Conservation (phyloP, 164 flowering plant genomes). For the Buxus sempervirens region DNA sequence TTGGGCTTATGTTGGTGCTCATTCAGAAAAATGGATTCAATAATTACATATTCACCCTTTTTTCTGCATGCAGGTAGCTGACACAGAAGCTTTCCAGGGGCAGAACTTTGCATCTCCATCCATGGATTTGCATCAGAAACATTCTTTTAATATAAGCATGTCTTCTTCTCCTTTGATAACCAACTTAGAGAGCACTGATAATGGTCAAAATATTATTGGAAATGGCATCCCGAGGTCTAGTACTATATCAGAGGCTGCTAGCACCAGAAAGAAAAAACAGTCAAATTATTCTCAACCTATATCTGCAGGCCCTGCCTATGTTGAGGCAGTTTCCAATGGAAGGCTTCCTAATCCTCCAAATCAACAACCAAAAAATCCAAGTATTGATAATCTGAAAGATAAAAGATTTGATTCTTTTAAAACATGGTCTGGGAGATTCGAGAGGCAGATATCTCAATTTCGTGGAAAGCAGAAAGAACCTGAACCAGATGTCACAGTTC, state of each 20-base stretch:
- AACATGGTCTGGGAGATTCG: slow-evolving; percentile 75
- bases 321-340: slow-evolving; percentile 18
- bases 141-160: slow-evolving; percentile 57
- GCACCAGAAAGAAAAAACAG: slow-evolving; percentile 14
- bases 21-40: too few species aligned
- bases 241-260: not conserved
- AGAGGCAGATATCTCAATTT: slow-evolving; percentile 58
- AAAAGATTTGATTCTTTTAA: slow-evolving; percentile 66
- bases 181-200: slow-evolving; percentile 15
- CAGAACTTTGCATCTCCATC: not conserved
- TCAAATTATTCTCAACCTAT: slow-evolving; percentile 65
- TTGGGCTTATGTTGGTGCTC: too few species aligned
- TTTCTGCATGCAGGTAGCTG: not conserved
- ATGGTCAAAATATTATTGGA: slow-evolving; percentile 13
- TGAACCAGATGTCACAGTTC: slow-evolving; percentile 16
- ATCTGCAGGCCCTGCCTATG: slow-evolving; percentile 26
- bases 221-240: slow-evolving; percentile 14
- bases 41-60: too few species aligned
- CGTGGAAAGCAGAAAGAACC: slow-evolving; percentile 42
- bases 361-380: slow-evolving; percentile 22
- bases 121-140: not conserved
- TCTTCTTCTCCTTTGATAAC: slow-evolving; percentile 47
- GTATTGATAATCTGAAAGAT: slow-evolving; percentile 34
- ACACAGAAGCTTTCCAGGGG: not conserved
- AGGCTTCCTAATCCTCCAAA: not conserved